Percentiles rank a stretch among this genome's conserved stretches.
phyloP scores from a whole-genome alignment of 495 filamentous ascomycete genomes.

The Penicillium maclennaniae region DNA sequence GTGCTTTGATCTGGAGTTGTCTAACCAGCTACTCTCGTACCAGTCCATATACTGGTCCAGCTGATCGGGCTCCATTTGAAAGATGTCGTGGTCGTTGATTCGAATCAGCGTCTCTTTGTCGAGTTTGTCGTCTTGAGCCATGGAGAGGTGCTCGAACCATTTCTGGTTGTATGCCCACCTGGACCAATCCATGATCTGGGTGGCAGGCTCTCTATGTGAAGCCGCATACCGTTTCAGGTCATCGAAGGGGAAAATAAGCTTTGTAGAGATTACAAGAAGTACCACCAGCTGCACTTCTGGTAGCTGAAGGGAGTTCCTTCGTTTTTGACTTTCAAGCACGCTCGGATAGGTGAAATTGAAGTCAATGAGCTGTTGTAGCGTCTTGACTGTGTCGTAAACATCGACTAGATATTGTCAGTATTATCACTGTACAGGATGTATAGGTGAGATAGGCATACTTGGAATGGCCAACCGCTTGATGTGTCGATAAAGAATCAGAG shows the following conservation, averaged over 20 bases:
- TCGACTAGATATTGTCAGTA: constrained; percentile 53
- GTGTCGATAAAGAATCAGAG: constrained; percentile 62
- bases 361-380: constrained; percentile 53
- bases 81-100: constrained; percentile 63
- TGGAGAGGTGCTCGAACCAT: constrained; percentile 31
- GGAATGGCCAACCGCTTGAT: constrained; percentile 75
- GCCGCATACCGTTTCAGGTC: constrained; percentile 52
- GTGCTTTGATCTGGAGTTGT: constrained; percentile 27
- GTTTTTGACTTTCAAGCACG: constrained; percentile 16
- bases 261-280: constrained; percentile 72
- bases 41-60: constrained; percentile 85
- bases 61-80: constrained; percentile 62
- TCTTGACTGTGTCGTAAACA: constrained; percentile 59
- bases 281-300: constrained; percentile 73
- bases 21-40: constrained; percentile 74
- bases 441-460: constrained; percentile 45
- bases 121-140: constrained; percentile 19
- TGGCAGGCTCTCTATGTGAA: constrained; percentile 55
- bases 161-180: constrained; percentile 60
- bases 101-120: constrained; percentile 42
- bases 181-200: constrained; percentile 64
- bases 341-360: constrained; percentile 55
- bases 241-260: constrained; percentile 76
- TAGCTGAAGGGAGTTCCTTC: constrained; percentile 35
- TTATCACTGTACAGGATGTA: not conserved